Base-by-base conservation (phyloP, 768 basidiomycete genomes). In the Trametes meyenii region DNA sequence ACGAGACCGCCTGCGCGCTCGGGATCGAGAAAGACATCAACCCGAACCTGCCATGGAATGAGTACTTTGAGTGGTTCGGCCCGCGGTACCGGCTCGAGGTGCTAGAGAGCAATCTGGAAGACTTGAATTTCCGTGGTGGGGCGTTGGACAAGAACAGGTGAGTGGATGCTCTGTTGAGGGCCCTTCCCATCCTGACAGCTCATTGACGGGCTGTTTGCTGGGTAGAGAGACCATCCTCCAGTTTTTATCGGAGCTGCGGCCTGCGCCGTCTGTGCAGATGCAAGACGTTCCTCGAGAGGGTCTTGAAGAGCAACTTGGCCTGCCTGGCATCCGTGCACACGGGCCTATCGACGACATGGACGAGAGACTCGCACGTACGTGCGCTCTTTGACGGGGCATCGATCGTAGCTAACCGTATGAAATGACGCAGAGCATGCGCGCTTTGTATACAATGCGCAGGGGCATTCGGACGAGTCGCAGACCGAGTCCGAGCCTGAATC, bases 11-110 rank as follows among this genome's bases (percentile, higher is more conserved):
- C 0, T 90, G 96, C 68, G 92, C 94, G 21, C 83, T 95, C n/a
- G 96, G 93, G 1, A 82, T 90, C 46, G 89, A 95, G 70, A 78
- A 91, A 43, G 82, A 83, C 13, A 87, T 92, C 55, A 88, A 93
- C 70, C 81, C 82, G 19, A 89, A 91, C 66, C 75, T 94, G 59
- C 92, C 91, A 1, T 94, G 87, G 85, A 92, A 88, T 73, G 85
- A 88, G 66, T 96, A 94, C 73, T 92, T 98, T 71, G 96, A 98
- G 73, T 99, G 95, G 88, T 98, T 96, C 72, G 97, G 96, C 0
- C 96, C 96, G 16, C 79, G 95, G 62, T 99, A 96, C 75, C 82
- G 95, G 62, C 79, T 99, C 39, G 96, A 98, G 70, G 96, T 99
- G 1, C 82, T 86, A 24, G 82, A 84, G 64, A 98, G 90, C 69